Conservation (phyloP, 2,329 filamentous ascomycete species). For the Phialophora expanda region DNA sequence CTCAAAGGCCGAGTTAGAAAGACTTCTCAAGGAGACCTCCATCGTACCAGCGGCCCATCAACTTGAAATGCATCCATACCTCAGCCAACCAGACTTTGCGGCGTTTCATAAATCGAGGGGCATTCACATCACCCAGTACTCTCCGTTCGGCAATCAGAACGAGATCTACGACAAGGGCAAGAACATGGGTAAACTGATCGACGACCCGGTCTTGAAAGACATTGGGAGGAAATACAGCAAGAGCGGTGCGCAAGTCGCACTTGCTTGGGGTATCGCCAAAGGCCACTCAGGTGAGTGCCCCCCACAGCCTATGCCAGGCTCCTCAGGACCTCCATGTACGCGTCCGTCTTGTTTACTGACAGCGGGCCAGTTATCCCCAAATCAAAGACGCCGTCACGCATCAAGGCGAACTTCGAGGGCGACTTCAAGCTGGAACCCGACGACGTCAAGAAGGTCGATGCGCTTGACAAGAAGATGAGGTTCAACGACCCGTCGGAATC, state of each 20-base stretch:
- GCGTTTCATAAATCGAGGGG: conserved; percentile 56
- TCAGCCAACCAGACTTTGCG: conserved; percentile 57
- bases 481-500: conserved; percentile 64
- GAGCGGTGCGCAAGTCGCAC: conserved; percentile 56
- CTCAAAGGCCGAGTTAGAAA: conserved; percentile 55
- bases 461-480: conserved; percentile 64
- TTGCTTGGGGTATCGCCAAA: conserved; percentile 61
- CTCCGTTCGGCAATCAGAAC: conserved; percentile 62
- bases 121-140: conserved; percentile 62
- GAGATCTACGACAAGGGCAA: conserved; percentile 53
- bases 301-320: not conserved
- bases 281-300: conserved; percentile 49
- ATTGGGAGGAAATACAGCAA: conserved; percentile 61
- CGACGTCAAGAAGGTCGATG: conserved; percentile 62
- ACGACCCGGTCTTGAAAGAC: conserved; percentile 56
- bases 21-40: conserved; percentile 51
- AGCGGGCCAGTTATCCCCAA: conserved; percentile 54
- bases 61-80: conserved; percentile 60
- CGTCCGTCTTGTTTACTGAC: not conserved
- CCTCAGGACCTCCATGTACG: not conserved
- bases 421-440: conserved; percentile 65
- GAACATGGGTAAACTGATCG: conserved; percentile 56
- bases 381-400: conserved; percentile 43
- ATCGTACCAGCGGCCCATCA: conserved; percentile 58
- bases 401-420: conserved; percentile 51